These are phyloP conservation scores for Alternaria alternata DNA, from an alignment of 2,329 filamentous ascomycete genomes.

Conservation along the genomic window DNA sequence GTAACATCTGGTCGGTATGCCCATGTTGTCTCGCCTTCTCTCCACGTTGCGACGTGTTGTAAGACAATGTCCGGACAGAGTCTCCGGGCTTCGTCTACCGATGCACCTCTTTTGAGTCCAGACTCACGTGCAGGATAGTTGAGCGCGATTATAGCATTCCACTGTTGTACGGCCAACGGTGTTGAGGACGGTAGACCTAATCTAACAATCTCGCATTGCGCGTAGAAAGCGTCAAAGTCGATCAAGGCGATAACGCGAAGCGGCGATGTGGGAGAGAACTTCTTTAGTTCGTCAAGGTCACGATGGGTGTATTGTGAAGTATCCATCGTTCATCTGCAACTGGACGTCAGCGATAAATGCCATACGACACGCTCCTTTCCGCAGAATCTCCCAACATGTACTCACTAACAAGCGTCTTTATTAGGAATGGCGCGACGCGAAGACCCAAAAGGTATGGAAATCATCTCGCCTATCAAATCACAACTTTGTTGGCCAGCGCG, in stretches of 20 bases:
- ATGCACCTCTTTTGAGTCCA: conserved; percentile 81
- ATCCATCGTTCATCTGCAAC: background rate
- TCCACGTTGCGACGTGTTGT: conserved; percentile 95
- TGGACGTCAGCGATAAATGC: background rate
- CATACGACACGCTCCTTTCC: background rate
- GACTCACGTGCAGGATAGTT: conserved; percentile 90
- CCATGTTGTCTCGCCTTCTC: conserved; percentile 91
- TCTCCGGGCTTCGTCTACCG: conserved; percentile 81
- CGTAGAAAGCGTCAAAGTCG: conserved; percentile 95
- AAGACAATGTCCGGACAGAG: conserved; percentile 82
- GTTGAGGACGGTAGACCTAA: conserved; percentile 75
- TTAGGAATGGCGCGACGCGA: background rate
- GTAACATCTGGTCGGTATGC: conserved; percentile 84
- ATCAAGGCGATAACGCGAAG: conserved; percentile 89
- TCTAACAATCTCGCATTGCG: conserved; percentile 91
- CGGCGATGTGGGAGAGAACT: conserved; percentile 57
- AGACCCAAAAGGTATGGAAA: background rate
- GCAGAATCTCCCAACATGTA: no score
- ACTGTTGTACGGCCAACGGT: conserved; percentile 93
- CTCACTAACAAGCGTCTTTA: background rate
- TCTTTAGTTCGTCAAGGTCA: background rate
- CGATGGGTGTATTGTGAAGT: background rate
- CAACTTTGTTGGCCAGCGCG: background rate
- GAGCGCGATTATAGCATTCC: conserved; percentile 92
- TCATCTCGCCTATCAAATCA: background rate